Evolutionary conservation across 176 grass and related monocot species (phyloP).

Genomic region (Oryza officinalis): DNA sequence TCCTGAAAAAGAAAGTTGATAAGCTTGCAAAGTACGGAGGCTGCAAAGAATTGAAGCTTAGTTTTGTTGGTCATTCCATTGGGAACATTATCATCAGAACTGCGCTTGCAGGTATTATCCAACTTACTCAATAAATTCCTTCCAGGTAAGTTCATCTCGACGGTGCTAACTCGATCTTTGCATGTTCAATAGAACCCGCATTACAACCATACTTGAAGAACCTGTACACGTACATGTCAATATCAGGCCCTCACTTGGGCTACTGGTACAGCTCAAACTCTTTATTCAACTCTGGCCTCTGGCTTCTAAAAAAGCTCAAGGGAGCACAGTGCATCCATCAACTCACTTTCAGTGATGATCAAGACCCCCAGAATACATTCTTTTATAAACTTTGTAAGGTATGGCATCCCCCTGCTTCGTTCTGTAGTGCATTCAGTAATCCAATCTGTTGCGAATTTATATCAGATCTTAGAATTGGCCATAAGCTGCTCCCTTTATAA

Average conservation of each 20-base stretch:
- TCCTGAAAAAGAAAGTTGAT: conserved; percentile 80
- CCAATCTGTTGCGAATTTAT: conserved; percentile 12
- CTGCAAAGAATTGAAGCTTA: conserved; percentile 95
- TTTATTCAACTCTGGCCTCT: conserved; percentile 95
- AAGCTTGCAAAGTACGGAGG: conserved; percentile 77
- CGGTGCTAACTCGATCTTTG: conserved; percentile 22
- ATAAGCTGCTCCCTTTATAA: conserved; percentile 16
- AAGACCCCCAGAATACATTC: conserved; percentile 86
- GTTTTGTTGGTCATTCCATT: conserved; percentile 98
- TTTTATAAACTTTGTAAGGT: conserved; percentile 96
- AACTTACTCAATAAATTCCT: conserved; percentile 31
- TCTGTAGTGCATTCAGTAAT: background rate
- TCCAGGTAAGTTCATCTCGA: conserved; percentile 5
- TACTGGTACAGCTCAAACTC: conserved; percentile 98
- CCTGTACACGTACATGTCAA: conserved; percentile 86
- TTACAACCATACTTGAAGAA: conserved; percentile 87
- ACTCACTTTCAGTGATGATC: conserved; percentile 87
- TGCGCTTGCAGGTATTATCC: conserved; percentile 74
- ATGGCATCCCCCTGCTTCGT: background rate
- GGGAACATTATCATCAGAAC: conserved; percentile 94
- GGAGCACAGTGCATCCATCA: conserved; percentile 94
- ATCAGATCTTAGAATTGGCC: background rate
- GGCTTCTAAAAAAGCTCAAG: conserved; percentile 94
- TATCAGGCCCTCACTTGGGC: conserved; percentile 93
- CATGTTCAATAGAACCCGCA: conserved; percentile 54